phyloP scores from a whole-genome alignment of 805 yeast species.

The Candida stauntonica region DNA sequence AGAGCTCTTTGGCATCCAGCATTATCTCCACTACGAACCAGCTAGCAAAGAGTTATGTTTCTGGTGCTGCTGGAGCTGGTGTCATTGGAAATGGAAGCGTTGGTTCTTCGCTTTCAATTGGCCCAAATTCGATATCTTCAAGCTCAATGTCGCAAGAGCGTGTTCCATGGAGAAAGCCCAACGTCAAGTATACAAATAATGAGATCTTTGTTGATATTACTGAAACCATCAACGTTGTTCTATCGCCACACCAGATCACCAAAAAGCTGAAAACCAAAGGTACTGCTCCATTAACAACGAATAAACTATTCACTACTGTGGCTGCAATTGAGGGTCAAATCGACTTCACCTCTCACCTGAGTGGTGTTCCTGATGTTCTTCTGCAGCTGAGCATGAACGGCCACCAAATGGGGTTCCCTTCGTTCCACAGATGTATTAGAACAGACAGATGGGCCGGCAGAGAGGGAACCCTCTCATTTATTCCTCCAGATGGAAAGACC shows the following conservation, averaged over 20 bases:
- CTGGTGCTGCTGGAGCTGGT: conserved; percentile 13
- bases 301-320: conserved; percentile 35
- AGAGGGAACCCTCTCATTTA: conserved; percentile 53
- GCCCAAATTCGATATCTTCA: too few species aligned
- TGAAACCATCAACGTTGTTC: conserved; percentile 58
- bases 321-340: conserved; percentile 63
- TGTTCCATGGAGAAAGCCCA: conserved; percentile 74
- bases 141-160: conserved; percentile 30
- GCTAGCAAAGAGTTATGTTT: conserved; percentile 23
- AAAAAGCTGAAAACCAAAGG: conserved; percentile 13
- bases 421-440: conserved; percentile 69
- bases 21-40: conserved; percentile 35
- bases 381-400: conserved; percentile 46
- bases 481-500: conserved; percentile 86
- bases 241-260: conserved; percentile 29
- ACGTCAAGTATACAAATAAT: conserved; percentile 70
- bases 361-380: conserved; percentile 72
- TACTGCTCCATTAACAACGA: conserved; percentile 9
- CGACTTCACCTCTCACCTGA: conserved; percentile 60
- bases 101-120: too few species aligned
- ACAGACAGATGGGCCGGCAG: conserved; percentile 43
- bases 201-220: conserved; percentile 82
- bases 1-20: conserved; percentile 30
- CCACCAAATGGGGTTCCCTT: conserved; percentile 49
- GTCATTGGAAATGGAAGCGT: not conserved